Evolutionary conservation across 257 asterid genomes (phyloP).

Genomic region (Primulina huaijiensis): DNA sequence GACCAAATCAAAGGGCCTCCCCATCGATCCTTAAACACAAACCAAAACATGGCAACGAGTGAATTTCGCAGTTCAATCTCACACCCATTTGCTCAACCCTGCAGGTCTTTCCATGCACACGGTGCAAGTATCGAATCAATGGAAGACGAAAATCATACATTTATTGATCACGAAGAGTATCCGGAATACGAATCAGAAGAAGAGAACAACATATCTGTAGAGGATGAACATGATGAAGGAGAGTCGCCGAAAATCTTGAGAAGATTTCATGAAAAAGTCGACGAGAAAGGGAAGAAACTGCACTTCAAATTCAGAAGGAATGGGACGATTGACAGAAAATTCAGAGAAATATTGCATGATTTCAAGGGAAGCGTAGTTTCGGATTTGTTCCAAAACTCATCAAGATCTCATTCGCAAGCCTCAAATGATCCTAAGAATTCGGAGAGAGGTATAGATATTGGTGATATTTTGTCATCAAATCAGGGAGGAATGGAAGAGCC

Average conservation of each 20-base stretch:
- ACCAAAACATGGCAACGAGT: not conserved
- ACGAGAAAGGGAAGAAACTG: conserved; percentile 32
- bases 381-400: conserved; percentile 23
- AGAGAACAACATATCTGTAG: not conserved
- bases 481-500: not conserved
- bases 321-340: conserved; percentile 9
- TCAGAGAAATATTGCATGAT: conserved; percentile 24
- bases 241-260: not conserved
- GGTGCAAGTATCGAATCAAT: not conserved
- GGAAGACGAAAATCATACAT: not conserved
- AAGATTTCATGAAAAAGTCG: conserved; percentile 25
- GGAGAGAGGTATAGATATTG: conserved; percentile 26
- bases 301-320: conserved; percentile 21
- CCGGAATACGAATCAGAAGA: not conserved
- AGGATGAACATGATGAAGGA: not conserved
- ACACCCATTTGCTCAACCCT: not conserved
- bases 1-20: not conserved
- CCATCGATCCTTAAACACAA: not conserved
- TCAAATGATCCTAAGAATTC: not conserved
- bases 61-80: not conserved
- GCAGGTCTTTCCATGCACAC: conserved; percentile 9
- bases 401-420: not conserved
- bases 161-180: not conserved
- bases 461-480: not conserved
- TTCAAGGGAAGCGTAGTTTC: conserved; percentile 6